Base-by-base conservation (phyloP, 306 rosid genomes). In the Rubus parviflorus region DNA sequence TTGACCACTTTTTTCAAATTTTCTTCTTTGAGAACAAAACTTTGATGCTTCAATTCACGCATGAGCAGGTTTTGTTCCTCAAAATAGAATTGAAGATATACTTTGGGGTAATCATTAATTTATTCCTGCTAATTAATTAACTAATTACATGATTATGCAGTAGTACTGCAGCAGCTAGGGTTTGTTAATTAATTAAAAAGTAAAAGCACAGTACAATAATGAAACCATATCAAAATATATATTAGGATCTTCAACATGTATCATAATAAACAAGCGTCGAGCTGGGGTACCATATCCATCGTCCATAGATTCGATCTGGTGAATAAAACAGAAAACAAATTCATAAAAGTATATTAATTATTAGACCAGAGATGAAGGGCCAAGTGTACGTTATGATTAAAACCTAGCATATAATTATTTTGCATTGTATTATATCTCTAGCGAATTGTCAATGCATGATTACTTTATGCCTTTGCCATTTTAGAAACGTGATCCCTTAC, bases 261-360 rank as follows among this genome's bases (percentile, higher is more conserved):
- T n/a, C 7, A 30, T 23, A 16, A 30, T 63, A 40, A 37, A 64
- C 47, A 64, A 17, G 46, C 25, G 14, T 64, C 70, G 7, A 64
- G 25, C 70, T 62, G 68, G 68, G 68, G 68, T 35, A 62, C 68
- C 48, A 40, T 64, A 38, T 64, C 70, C 25, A 17, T 38, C 23
- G 19, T 15, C 8, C 47, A 8, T 64, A 8, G 25, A 16, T 40
- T 38, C 70, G 35, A 30, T 8, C 22, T 64, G 47, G 69, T 16
- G 69, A 64, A 40, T 16, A 64, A 16, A 16, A 37, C 22, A 64
- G 47, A 64, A 38, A 63, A 64, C 12, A 7, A 38, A 41, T 38
- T 38, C 16, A 37, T 63, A 37, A 64, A 64, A n/a, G n/a, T n/a
- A n/a, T n/a, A 38, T 37, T 15, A 38, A 40, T 14, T 35, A 19